Evolutionary conservation across 2,329 filamentous ascomycete species (phyloP).

Genomic region (Fusarium virguliforme): DNA sequence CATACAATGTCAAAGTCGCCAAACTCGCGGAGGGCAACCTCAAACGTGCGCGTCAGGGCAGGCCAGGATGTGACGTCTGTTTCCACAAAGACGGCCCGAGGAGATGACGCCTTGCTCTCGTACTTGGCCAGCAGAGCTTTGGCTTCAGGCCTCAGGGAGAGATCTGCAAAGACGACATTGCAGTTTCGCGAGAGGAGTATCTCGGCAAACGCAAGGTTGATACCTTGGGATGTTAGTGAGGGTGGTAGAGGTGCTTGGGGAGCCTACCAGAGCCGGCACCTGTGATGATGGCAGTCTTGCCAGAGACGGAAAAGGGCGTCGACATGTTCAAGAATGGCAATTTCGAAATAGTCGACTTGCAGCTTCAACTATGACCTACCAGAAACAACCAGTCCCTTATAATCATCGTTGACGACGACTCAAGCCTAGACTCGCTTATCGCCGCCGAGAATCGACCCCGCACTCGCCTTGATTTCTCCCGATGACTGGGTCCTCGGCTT

Average conservation of each 20-base stretch:
- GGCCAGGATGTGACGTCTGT: conserved; percentile 64
- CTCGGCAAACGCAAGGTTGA: conserved; percentile 59
- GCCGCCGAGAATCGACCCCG: conserved; percentile 23
- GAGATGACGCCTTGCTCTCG: conserved; percentile 30
- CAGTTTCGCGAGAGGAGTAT: conserved; percentile 60
- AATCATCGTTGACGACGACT: neutral
- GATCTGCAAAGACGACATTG: conserved; percentile 64
- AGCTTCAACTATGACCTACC: neutral
- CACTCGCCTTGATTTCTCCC: conserved; percentile 41
- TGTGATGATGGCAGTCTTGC: conserved; percentile 43
- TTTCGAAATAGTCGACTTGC: neutral
- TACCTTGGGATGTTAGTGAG: conserved; percentile 23
- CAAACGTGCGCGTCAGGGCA: conserved; percentile 57
- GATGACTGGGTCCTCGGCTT: neutral
- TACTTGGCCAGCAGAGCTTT: conserved; percentile 53
- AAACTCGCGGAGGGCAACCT: conserved; percentile 55
- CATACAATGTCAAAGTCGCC: conserved; percentile 61
- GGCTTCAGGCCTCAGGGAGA: conserved; percentile 62
- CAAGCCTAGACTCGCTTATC: conserved; percentile 16
- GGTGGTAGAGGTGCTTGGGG: accelerated
- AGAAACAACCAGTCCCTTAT: neutral
- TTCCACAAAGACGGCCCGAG: conserved; percentile 60
- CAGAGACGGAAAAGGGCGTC: conserved; percentile 41
- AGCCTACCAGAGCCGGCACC: conserved; percentile 41
- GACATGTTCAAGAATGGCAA: conserved; percentile 21